Evolutionary conservation across 2,329 filamentous ascomycete genomes (phyloP).

Genomic region (Fusarium annulatum): DNA sequence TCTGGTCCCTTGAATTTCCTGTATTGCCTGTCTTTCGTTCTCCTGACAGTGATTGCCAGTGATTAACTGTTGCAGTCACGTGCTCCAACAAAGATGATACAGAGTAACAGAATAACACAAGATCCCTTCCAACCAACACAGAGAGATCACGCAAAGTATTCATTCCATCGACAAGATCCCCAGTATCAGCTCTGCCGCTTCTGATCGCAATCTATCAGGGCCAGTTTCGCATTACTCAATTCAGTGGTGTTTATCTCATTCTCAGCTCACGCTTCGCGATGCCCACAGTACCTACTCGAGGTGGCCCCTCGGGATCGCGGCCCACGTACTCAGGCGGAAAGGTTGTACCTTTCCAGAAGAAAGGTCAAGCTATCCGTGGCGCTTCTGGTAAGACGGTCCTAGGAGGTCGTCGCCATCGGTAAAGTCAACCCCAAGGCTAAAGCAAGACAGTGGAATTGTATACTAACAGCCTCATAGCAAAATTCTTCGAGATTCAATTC

Average conservation of each 20-base stretch:
- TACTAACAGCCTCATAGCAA: constrained; percentile 53
- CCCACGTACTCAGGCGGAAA: not conserved
- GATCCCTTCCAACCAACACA: not conserved
- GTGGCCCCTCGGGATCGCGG: constrained; percentile 45
- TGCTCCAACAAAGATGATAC: not conserved
- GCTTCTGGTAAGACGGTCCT: constrained; percentile 38
- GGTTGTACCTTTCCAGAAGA: not conserved
- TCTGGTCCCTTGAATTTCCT: not conserved
- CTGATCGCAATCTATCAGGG: not conserved
- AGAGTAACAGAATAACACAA: not conserved
- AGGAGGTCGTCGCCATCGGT: constrained; percentile 44
- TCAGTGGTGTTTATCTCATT: not conserved
- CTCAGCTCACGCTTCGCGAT: not conserved
- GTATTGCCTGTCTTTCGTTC: not conserved
- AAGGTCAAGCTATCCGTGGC: not conserved
- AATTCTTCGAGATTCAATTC: constrained; percentile 59
- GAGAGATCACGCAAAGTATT: not conserved
- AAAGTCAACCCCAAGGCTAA: not conserved
- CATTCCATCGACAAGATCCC: not conserved
- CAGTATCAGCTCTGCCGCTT: no score
- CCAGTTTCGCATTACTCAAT: not conserved
- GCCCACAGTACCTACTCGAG: constrained; percentile 29
- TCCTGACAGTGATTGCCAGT: not conserved
- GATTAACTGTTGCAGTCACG: constrained; percentile 4
- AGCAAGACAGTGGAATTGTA: not conserved